A percentile compares a stretch with the other conserved stretches of the same genome.
Evolutionary conservation across 192 early-diverging fungal species (phyloP).

Genomic region (Podila epicladia): DNA sequence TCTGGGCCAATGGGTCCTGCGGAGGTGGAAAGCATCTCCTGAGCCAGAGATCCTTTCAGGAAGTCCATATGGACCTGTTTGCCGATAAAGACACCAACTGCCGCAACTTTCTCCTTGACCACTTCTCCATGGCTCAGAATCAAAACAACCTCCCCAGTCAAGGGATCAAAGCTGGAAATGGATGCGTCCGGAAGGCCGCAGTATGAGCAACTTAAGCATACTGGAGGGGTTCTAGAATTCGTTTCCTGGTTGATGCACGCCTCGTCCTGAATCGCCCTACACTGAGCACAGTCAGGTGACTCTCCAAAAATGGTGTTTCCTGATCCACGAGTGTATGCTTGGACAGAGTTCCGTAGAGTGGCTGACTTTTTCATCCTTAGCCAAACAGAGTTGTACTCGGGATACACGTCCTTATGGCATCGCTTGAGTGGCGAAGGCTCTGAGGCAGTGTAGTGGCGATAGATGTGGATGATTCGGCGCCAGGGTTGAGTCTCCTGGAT

Average conservation of each 20-base stretch:
- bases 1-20: background rate
- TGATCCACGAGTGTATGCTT: slow-evolving; percentile 1
- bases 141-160: slow-evolving; percentile 18
- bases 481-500: slow-evolving; percentile 49
- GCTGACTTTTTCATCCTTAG: slow-evolving; percentile 34
- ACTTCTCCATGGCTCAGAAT: slow-evolving; percentile 36
- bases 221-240: background rate
- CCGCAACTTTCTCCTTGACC: slow-evolving; percentile 35
- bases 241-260: background rate
- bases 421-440: slow-evolving; percentile 44
- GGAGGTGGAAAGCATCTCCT: slow-evolving; percentile 34
- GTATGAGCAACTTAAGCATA: slow-evolving; percentile 29
- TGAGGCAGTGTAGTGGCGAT: slow-evolving; percentile 32
- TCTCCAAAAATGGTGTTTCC: slow-evolving; percentile 1
- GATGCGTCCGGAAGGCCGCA: slow-evolving; percentile 40
- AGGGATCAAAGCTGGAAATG: slow-evolving; percentile 22
- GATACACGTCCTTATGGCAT: slow-evolving; percentile 51
- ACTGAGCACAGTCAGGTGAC: background rate
- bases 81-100: slow-evolving; percentile 47
- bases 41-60: slow-evolving; percentile 37
- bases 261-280: background rate
- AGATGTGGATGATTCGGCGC: slow-evolving; percentile 44
- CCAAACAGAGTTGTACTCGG: slow-evolving; percentile 44
- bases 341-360: slow-evolving; percentile 32
- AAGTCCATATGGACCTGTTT: slow-evolving; percentile 49